A percentile compares a stretch with the other conserved stretches of the same genome.
These are phyloP conservation scores for Takashimella koratensis DNA, from an alignment of 1,284 basidiomycete genomes.

Conservation along the genomic window DNA sequence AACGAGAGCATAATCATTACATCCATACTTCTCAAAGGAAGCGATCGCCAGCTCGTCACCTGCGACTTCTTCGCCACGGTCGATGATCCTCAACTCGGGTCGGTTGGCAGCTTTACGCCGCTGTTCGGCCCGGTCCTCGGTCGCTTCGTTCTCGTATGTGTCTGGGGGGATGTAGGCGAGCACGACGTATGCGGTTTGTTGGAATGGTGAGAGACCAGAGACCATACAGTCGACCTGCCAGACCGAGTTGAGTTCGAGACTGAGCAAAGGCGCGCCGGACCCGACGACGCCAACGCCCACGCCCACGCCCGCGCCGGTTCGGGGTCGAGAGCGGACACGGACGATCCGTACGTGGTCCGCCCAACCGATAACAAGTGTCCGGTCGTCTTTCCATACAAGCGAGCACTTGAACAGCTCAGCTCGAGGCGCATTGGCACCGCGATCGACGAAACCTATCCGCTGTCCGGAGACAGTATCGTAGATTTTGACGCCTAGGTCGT, in stretches of 20 bases:
- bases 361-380: constrained; percentile 88
- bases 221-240: constrained; percentile 97
- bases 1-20: constrained; percentile 83
- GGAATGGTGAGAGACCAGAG: constrained; percentile 78
- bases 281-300: background rate
- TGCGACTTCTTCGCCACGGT: constrained; percentile 84
- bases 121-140: constrained; percentile 65
- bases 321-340: constrained; percentile 57
- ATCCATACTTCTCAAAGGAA: constrained; percentile 77
- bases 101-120: constrained; percentile 76
- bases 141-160: constrained; percentile 59
- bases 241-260: constrained; percentile 81
- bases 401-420: constrained; percentile 91
- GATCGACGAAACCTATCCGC: constrained; percentile 82
- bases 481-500: constrained; percentile 89
- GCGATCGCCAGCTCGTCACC: constrained; percentile 78
- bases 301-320: constrained; percentile 4
- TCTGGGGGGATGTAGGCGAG: constrained; percentile 64
- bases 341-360: constrained; percentile 92
- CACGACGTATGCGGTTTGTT: constrained; percentile 66
- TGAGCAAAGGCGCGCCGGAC: constrained; percentile 27
- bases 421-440: constrained; percentile 74
- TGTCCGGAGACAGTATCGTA: constrained; percentile 78
- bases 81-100: constrained; percentile 90
- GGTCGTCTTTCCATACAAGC: constrained; percentile 86